phyloP scores from a whole-genome alignment of 257 asterid species.

The Cruciata laevipes region DNA sequence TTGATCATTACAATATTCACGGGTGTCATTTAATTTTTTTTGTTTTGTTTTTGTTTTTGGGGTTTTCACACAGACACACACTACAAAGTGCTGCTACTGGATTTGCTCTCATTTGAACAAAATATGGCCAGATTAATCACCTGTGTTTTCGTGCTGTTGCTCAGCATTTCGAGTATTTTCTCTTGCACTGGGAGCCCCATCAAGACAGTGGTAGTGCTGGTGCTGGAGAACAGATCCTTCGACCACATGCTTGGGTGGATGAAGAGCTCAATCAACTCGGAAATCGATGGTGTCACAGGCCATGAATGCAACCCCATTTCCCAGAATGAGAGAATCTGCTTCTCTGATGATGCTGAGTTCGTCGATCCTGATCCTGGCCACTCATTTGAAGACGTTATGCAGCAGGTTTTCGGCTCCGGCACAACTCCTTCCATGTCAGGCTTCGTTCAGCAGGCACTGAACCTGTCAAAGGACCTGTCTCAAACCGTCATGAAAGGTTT shows the following conservation, averaged over 20 bases:
- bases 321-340: constrained; percentile 29
- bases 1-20: neutral
- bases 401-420: constrained; percentile 56
- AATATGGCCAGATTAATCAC: constrained; percentile 17
- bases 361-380: constrained; percentile 89
- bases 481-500: constrained; percentile 72
- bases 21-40: neutral
- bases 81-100: neutral
- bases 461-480: constrained; percentile 37
- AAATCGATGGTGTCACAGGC: constrained; percentile 68
- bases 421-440: constrained; percentile 68
- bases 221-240: constrained; percentile 71
- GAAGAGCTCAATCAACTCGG: constrained; percentile 58
- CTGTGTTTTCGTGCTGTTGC: constrained; percentile 20
- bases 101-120: constrained; percentile 4
- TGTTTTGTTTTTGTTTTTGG: too few relatives aligned
- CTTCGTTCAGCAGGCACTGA: constrained; percentile 66
- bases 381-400: constrained; percentile 59
- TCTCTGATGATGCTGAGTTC: constrained; percentile 57
- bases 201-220: constrained; percentile 62
- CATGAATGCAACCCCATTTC: constrained; percentile 55
- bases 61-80: neutral
- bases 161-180: constrained; percentile 27
- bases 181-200: constrained; percentile 37
- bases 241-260: constrained; percentile 90